phyloP scores from a whole-genome alignment of 768 basidiomycete genomes.

The Mycena epipterygia region DNA sequence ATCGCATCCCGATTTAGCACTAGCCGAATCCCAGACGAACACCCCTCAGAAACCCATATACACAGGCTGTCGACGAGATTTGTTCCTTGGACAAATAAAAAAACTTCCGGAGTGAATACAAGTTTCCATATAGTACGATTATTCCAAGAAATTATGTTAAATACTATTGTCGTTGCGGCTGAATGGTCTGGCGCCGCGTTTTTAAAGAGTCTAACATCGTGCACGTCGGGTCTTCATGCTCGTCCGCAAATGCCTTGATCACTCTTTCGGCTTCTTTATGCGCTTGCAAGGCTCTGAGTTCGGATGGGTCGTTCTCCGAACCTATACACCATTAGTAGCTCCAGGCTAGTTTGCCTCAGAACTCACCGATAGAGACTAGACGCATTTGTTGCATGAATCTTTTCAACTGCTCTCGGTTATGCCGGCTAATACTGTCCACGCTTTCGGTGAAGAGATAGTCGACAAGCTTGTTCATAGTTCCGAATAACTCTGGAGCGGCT shows the following conservation, averaged over 20 bases:
- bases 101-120: not conserved
- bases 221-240: constrained; percentile 2
- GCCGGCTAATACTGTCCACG: not conserved
- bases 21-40: no score
- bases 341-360: not conserved
- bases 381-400: not conserved
- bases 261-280: constrained; percentile 4
- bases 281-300: not conserved
- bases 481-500: not conserved
- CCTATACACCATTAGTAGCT: not conserved
- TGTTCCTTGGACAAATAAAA: not conserved
- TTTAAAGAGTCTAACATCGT: constrained; percentile 8
- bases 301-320: not conserved
- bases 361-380: not conserved
- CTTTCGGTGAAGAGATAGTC: not conserved
- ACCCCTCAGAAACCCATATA: no score
- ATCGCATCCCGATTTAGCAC: no score
- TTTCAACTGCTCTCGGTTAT: not conserved
- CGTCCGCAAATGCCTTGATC: not conserved
- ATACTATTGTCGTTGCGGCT: not conserved
- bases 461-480: not conserved
- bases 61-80: not conserved
- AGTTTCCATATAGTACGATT: not conserved
- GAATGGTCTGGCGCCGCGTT: not conserved
- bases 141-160: not conserved